These are phyloP conservation scores for Ophiostoma sp. DNA, from an alignment of 2,329 filamentous ascomycete species.

Conservation along the genomic window DNA sequence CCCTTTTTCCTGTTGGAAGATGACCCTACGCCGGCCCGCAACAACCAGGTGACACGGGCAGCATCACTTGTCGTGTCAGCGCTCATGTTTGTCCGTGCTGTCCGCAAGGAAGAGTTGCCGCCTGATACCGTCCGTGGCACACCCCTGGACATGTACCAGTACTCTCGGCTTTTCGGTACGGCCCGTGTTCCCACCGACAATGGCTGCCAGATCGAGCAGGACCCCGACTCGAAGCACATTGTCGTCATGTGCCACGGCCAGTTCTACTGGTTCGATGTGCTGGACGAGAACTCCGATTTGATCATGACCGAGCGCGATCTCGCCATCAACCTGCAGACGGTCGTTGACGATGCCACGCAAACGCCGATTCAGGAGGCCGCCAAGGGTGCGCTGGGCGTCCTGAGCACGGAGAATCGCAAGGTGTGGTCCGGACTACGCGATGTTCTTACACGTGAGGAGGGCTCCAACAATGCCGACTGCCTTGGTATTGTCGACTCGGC, in stretches of 20 bases:
- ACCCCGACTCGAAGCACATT: conserved; percentile 88
- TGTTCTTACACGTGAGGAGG: conserved; percentile 78
- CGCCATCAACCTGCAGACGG: conserved; percentile 84
- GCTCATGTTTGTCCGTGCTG: conserved; percentile 87
- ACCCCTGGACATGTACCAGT: conserved; percentile 97
- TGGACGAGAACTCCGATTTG: conserved; percentile 89
- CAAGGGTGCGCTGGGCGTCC: conserved; percentile 88
- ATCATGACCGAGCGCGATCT: conserved; percentile 98
- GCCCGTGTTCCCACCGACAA: conserved; percentile 91
- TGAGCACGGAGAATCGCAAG: conserved; percentile 95
- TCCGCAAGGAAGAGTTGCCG: conserved; percentile 87
- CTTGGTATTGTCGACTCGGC: conserved; percentile 94
- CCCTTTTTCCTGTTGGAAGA: conserved; percentile 97
- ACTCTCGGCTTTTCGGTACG: conserved; percentile 91
- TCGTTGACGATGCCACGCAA: conserved; percentile 85
- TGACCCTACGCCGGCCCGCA: conserved; percentile 92
- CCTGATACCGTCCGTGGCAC: conserved; percentile 82
- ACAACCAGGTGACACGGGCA: conserved; percentile 93
- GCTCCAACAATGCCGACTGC: conserved; percentile 93
- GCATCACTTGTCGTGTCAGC: conserved; percentile 90
- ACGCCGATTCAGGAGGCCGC: conserved; percentile 91
- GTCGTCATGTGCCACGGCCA: conserved; percentile 93
- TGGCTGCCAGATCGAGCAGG: conserved; percentile 93
- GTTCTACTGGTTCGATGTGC: conserved; percentile 98
- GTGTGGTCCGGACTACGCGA: conserved; percentile 92